Percentiles rank a stretch among this genome's conserved stretches.
These are phyloP conservation scores for Pichia sp. DNA, from an alignment of 1,139 yeast genomes.

Conservation along the genomic window DNA sequence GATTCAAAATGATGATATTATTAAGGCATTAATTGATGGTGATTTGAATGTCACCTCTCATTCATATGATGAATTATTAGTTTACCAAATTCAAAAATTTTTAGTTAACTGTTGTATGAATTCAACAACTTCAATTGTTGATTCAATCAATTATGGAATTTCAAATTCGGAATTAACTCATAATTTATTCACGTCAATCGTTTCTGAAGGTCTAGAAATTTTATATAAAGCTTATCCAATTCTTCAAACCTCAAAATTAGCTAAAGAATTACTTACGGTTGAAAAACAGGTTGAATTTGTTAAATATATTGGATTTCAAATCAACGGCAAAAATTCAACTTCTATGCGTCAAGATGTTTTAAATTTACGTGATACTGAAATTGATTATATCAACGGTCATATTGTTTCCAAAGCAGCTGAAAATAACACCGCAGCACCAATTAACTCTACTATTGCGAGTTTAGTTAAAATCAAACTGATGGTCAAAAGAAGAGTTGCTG, in stretches of 20 bases:
- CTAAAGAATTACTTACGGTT: conserved; percentile 14
- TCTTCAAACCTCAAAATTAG: conserved; percentile 15
- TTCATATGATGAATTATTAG: conserved; percentile 45
- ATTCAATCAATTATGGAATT: conserved; percentile 69
- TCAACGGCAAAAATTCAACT: conserved; percentile 53
- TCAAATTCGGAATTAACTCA: conserved; percentile 33
- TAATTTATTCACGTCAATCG: conserved; percentile 34
- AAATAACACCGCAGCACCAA: conserved; percentile 38
- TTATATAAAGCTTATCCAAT: conserved; percentile 35
- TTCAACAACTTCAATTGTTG: conserved; percentile 62
- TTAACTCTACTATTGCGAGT: conserved; percentile 42
- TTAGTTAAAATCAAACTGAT: conserved; percentile 42
- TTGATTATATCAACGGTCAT: conserved; percentile 76
- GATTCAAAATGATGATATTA: conserved; percentile 15
- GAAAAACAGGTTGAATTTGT: conserved; percentile 30
- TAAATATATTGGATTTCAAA: conserved; percentile 22
- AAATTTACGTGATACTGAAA: conserved; percentile 59
- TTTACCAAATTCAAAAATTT: conserved; percentile 69
- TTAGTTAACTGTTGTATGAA: conserved; percentile 70
- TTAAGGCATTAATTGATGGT: conserved; percentile 15
- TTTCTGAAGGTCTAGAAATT: conserved; percentile 43
- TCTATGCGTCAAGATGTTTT: conserved; percentile 85
- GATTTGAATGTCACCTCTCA: conserved; percentile 15
- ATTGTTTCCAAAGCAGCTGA: conserved; percentile 49
- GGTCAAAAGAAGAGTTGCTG: conserved; percentile 16